Base-by-base conservation (phyloP, 257 asterid genomes). In the Solanum corneliomulleri region DNA sequence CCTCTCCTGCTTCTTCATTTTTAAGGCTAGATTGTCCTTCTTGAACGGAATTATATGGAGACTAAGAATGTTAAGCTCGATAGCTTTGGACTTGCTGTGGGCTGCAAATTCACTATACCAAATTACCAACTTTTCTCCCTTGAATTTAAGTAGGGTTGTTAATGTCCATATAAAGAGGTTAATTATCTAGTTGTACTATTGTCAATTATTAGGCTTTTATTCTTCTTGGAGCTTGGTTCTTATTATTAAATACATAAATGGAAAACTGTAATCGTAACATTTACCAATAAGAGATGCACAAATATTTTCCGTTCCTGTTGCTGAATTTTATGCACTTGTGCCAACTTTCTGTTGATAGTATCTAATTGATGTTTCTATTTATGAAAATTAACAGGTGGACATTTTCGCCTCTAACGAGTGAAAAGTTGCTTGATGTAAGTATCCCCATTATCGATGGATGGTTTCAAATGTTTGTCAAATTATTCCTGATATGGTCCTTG, bases 371-470 rank as follows among this genome's bases (percentile, higher is more conserved):
- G 64, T 29, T 52, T 11, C 41, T 87, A 68, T 77, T 66, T 68
- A 31, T 78, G 76, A 80, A 76, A 52, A 89, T 35, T 39, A 71
- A 92, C 95, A 97, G 99, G 93, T 97, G 99, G 99, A 86, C 99
- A 1, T 97, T 97, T 92, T 89, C 98, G 76, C 99, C 99, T 88
- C 94, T 97, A 52, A 85, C 98, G 6, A 92, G 39, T 88, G 98
- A 95, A 49, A 91, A 90, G 87, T 90, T 97, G 86, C 85, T 97
- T 4, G 90, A 90, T 4, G 99, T 97, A 93, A 96, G 99, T 92
- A 83, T 52, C 74, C 69, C 12, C 49, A 6, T 44, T 62, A 23
- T 58, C 3, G 15, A 42, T 56, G 0, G 45, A 58, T 33, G 37
- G 60, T 12, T 47, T 16, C 20, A 70, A 25, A 23, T 11, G 60